phyloP scores from a whole-genome alignment of 768 basidiomycete genomes.

The Mycena epipterygia region DNA sequence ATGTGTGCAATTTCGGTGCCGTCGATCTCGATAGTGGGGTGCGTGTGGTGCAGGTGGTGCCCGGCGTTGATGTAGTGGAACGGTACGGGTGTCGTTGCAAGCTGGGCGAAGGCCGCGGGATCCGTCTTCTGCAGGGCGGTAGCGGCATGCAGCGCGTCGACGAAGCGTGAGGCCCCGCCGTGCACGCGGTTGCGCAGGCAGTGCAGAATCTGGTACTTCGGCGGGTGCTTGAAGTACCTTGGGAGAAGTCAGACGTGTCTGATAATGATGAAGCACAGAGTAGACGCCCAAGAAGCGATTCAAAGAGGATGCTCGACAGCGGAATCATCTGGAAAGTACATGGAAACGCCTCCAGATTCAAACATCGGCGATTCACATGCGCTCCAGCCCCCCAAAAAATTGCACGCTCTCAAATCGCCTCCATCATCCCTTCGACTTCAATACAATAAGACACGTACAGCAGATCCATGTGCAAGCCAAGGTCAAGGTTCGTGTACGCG shows the following conservation, averaged over 20 bases:
- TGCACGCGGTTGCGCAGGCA: slow-evolving; percentile 87
- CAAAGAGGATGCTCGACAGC: too few relatives aligned
- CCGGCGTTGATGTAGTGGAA: slow-evolving; percentile 95
- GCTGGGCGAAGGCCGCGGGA: slow-evolving; percentile 67
- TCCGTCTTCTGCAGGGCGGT: slow-evolving; percentile 59
- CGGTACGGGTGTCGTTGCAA: slow-evolving; percentile 76
- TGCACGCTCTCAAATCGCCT: too few relatives aligned
- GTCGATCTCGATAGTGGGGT: slow-evolving; percentile 80
- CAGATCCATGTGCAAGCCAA: slow-evolving; percentile 94
- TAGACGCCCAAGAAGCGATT: too few relatives aligned
- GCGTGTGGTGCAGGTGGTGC: slow-evolving; percentile 81
- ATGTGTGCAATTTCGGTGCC: slow-evolving; percentile 70
- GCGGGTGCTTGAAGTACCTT: slow-evolving; percentile 93
- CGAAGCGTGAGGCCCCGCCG: slow-evolving; percentile 90
- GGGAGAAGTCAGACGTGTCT: neutral
- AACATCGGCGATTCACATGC: too few relatives aligned
- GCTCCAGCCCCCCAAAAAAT: too few relatives aligned
- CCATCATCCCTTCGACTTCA: too few relatives aligned
- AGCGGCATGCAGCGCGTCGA: slow-evolving; percentile 82
- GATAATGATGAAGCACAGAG: neutral
- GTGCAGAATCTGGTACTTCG: slow-evolving; percentile 93
- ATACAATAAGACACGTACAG: slow-evolving; percentile 67
- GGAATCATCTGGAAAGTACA: too few relatives aligned
- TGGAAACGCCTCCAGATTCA: too few relatives aligned
- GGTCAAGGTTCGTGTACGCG: slow-evolving; percentile 91